These are phyloP conservation scores for Mycena filopes DNA, from an alignment of 768 basidiomycete species.

Conservation along the genomic window DNA sequence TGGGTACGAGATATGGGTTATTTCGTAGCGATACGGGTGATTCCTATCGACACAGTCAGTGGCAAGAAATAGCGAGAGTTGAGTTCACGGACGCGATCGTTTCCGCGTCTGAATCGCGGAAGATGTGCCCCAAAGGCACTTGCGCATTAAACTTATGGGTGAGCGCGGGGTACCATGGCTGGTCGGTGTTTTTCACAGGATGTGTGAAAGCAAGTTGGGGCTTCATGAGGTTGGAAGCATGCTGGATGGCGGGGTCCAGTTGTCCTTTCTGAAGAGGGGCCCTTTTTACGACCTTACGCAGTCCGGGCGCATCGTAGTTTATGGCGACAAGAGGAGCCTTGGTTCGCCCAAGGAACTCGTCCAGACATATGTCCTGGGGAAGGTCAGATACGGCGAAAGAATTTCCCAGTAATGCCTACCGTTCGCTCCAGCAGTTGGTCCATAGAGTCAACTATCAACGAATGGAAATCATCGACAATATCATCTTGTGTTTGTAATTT, in stretches of 20 bases:
- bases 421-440: conserved; percentile 88
- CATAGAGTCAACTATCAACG: conserved; percentile 82
- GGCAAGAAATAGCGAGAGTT: not conserved
- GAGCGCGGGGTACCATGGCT: conserved; percentile 75
- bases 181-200: conserved; percentile 65
- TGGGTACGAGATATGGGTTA: conserved; percentile 78
- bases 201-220: conserved; percentile 82
- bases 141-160: conserved; percentile 84
- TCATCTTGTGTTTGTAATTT: conserved; percentile 78
- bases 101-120: conserved; percentile 44
- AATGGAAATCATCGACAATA: conserved; percentile 84
- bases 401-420: no score
- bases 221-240: conserved; percentile 80
- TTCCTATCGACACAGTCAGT: conserved; percentile 42
- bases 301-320: conserved; percentile 48
- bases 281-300: conserved; percentile 44
- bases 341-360: conserved; percentile 76
- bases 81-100: conserved; percentile 45
- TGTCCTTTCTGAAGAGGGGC: conserved; percentile 48
- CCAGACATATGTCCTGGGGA: conserved; percentile 81
- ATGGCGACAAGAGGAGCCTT: conserved; percentile 74
- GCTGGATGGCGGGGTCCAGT: conserved; percentile 71
- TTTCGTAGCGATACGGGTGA: conserved; percentile 91
- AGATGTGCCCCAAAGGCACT: conserved; percentile 80
- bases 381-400: not conserved